Conservation (phyloP, 192 early-diverging fungal genomes). For the Cladochytrium replicatum region DNA sequence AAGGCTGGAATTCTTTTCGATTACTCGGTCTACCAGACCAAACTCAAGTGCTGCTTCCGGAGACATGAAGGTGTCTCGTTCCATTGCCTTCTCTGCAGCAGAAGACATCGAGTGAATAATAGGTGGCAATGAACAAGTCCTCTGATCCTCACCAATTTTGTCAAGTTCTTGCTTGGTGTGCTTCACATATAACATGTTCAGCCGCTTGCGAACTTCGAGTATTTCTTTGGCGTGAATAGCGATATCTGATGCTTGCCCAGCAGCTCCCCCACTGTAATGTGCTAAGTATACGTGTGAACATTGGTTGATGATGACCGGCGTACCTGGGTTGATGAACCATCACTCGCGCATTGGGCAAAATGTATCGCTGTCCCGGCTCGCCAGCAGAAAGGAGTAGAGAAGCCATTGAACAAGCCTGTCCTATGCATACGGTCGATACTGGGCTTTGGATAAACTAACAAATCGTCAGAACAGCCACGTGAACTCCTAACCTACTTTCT, state of each 20-base stretch:
- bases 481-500: too few relatives aligned
- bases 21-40: conserved; percentile 84
- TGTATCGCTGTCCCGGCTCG: conserved; percentile 71
- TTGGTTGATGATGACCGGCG: background rate
- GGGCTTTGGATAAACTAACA: conserved; percentile 85
- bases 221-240: conserved; percentile 97
- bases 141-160: conserved; percentile 53
- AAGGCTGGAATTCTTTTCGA: too few relatives aligned
- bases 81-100: conserved; percentile 70
- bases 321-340: conserved; percentile 94
- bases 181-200: conserved; percentile 78
- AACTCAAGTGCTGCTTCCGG: conserved; percentile 80
- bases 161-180: conserved; percentile 78
- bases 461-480: too few relatives aligned
- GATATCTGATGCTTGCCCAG: conserved; percentile 92
- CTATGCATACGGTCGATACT: conserved; percentile 88
- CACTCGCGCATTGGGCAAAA: conserved; percentile 82
- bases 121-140: background rate
- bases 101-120: background rate
- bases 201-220: conserved; percentile 64
- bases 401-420: conserved; percentile 98
- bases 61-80: conserved; percentile 92
- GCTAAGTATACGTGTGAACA: conserved; percentile 1
- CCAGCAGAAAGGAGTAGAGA: conserved; percentile 87
- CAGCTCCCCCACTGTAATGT: conserved; percentile 69